These are phyloP conservation scores for Pestalotiopsis sp. DNA, from an alignment of 2,329 filamentous ascomycete species.

Conservation along the genomic window DNA sequence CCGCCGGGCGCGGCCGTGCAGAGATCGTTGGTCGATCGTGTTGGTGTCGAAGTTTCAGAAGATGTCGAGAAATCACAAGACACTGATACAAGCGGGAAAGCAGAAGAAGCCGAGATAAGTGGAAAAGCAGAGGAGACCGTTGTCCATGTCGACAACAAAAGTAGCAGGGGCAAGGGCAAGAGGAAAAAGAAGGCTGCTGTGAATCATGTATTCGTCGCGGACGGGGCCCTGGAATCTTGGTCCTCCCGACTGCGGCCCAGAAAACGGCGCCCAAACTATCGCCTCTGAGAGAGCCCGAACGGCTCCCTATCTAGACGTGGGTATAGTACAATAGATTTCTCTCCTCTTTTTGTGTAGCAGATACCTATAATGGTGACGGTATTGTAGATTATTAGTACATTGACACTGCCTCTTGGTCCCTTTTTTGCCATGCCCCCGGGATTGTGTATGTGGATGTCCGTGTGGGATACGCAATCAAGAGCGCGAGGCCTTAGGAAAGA, in stretches of 20 bases:
- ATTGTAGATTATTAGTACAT: slow-evolving; percentile 4
- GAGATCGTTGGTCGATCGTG: neutral
- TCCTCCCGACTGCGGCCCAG: neutral
- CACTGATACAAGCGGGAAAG: neutral
- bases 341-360: neutral
- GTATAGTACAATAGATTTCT: neutral
- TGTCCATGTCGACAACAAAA: neutral
- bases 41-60: neutral
- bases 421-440: neutral
- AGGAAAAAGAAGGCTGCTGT: neutral
- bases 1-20: neutral
- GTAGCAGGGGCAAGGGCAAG: neutral
- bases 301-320: neutral
- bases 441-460: neutral
- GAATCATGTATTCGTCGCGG: neutral
- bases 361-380: neutral
- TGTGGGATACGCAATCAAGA: neutral
- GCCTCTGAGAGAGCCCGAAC: neutral
- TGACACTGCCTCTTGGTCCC: neutral
- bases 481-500: neutral
- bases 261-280: slow-evolving; percentile 2
- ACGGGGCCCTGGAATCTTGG: neutral
- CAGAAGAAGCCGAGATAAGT: neutral
- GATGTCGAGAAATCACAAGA: neutral
- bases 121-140: neutral